phyloP scores from a whole-genome alignment of 1,284 basidiomycete species.

The Tremellales sp. region DNA sequence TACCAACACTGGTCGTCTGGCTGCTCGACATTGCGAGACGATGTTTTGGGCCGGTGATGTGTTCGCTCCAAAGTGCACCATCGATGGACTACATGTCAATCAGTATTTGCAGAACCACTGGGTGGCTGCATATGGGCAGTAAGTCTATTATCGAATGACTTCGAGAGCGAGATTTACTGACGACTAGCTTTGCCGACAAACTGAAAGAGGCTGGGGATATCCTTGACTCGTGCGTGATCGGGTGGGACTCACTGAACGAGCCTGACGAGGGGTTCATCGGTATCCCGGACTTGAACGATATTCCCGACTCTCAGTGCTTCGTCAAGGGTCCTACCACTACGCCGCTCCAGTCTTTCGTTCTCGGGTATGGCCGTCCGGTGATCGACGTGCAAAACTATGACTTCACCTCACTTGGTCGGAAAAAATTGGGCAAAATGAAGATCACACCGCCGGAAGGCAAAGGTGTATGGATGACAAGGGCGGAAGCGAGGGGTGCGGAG shows the following conservation, averaged over 20 bases:
- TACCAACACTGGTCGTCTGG: slow-evolving; percentile 30
- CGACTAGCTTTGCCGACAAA: slow-evolving; percentile 24
- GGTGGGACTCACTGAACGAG: slow-evolving; percentile 96
- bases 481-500: slow-evolving; percentile 32
- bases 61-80: slow-evolving; percentile 34
- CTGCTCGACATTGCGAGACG: slow-evolving; percentile 33
- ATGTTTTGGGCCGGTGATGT: slow-evolving; percentile 29
- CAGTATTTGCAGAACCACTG: slow-evolving; percentile 17
- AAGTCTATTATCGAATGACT: slow-evolving; percentile 6
- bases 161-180: slow-evolving; percentile 6
- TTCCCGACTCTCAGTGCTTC: slow-evolving; percentile 52
- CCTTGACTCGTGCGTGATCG: slow-evolving; percentile 51
- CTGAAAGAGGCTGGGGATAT: slow-evolving; percentile 49
- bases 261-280: slow-evolving; percentile 83
- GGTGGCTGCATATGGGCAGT: slow-evolving; percentile 30
- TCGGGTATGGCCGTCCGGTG: slow-evolving; percentile 47
- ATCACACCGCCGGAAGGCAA: slow-evolving; percentile 47
- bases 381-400: slow-evolving; percentile 23
- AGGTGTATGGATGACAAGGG: slow-evolving; percentile 63
- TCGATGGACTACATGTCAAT: slow-evolving; percentile 22
- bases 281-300: slow-evolving; percentile 63
- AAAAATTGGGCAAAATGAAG: slow-evolving; percentile 62
- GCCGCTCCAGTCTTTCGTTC: slow-evolving; percentile 48
- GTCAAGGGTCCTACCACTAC: slow-evolving; percentile 51
- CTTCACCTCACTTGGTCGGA: slow-evolving; percentile 63